Base-by-base conservation (phyloP, 2,329 filamentous ascomycete genomes). In the Coniochaeta hoffmannii region DNA sequence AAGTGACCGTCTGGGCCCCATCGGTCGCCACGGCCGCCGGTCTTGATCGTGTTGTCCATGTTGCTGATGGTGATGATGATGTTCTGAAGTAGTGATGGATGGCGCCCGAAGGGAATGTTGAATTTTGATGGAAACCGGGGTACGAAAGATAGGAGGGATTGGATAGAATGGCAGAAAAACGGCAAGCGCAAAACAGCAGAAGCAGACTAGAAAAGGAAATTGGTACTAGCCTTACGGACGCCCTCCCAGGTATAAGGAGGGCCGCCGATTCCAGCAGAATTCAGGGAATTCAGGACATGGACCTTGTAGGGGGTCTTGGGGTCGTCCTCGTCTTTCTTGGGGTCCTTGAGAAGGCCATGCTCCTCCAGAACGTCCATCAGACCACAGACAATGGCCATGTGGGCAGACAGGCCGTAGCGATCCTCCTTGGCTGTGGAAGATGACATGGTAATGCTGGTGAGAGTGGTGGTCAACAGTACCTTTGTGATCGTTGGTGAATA, bases 61-160 rank as follows among this genome's bases (percentile, higher is more conserved):
- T 28, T 28, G 41, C 41, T 46, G 19, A 46, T 46, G 9, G 41
- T 28, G 22, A 57, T 62, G 56, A 75, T 64, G 12, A 56, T 62
- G 9, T 61, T 24, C n/a, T 26, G 38, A 44, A 12, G 19, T 24
- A 8, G 24, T 24, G 38, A 32, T 7, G 7, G 7, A 32, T 8
- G 30, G 30, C 12, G 30, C 30, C 7, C 7, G 30, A 8, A 8
- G 7, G 30, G 12, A 12, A 12, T 12, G 12, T 7, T 32, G 30
- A 32, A 32, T 32, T 7, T 26, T 26, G 14, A 46, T 2, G 15
- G 7, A 28, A 12, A 12, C 30, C 30, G 12, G 30, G 30, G 30
- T 7, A 26, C 22, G 17, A 24, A 46, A 12, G 22, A 22, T 22
- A 28, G 41, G 5, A 44, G 41, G 12, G 12, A 26, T 12, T 4